Evolutionary conservation across 768 basidiomycete species (phyloP), one percentile per base, ranked within the genome.

Genomic region (Russula foetens): DNA sequence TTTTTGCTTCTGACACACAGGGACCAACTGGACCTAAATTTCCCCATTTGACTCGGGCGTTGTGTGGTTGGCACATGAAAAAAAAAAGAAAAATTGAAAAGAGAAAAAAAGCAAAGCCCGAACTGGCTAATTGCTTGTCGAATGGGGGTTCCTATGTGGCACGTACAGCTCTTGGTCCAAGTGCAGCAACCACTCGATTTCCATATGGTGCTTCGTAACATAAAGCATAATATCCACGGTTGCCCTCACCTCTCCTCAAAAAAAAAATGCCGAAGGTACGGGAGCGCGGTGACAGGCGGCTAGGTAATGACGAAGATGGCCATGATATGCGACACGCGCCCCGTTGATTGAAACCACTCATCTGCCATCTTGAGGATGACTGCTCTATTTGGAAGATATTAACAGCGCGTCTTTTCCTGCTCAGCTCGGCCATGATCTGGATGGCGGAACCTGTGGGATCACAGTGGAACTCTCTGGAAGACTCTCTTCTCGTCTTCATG

Each of bases 41-140:
- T 45, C 59, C 48, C 59, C 59, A 56, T 60, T 56, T 56, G 59
- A 29, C n/a, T n/a, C n/a, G n/a, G n/a, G n/a, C n/a, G n/a, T n/a
- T n/a, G n/a, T n/a, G n/a, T n/a, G n/a, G 31, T 33, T 26, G 39
- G 29, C 21, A 24, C 8, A 24, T 14, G 11, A 23, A 26, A 19
- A 3, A 19, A 19, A 19, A 17, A 26, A 43, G 19, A 11, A 7
- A 39, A 54, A 21, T 12, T 35, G 24, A 23, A 44, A 44, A 24
- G 24, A 52, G 14, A 44, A 19, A 12, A 38, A 19, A 4, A n/a
- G 53, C 23, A 3, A 45, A 17, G 9, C 9, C 58, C 44, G 50
- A 44, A 33, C 12, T 54, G 29, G 41, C 6, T 14, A 17, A 15
- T 23, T 35, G 49, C 19, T 23, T 35, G 49, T 28, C 55, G 33